These are phyloP conservation scores for Eragrostis curvula DNA, from an alignment of 176 grass and related monocot genomes.

Conservation along the genomic window DNA sequence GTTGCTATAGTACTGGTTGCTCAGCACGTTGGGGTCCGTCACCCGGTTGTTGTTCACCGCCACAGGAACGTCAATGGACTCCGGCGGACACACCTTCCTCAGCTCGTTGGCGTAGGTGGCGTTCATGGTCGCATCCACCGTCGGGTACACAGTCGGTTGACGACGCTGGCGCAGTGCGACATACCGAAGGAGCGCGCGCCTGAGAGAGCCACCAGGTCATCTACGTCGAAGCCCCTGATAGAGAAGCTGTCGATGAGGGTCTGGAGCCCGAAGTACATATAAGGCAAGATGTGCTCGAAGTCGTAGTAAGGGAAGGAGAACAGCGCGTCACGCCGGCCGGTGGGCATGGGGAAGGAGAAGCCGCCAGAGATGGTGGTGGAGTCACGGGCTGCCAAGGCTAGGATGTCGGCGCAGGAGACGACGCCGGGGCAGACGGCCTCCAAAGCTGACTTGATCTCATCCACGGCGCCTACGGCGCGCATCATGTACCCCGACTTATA, in stretches of 20 bases:
- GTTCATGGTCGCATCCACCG: too few species aligned
- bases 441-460: slow-evolving; percentile 45
- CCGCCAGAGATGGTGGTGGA: slow-evolving; percentile 31
- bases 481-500: too few species aligned
- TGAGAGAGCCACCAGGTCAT: slow-evolving; percentile 22
- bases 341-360: slow-evolving; percentile 19
- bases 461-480: slow-evolving; percentile 35
- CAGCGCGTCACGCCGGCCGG: background rate
- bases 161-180: background rate
- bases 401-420: slow-evolving; percentile 61
- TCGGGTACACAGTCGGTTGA: slow-evolving; percentile 7
- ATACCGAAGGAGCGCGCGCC: background rate
- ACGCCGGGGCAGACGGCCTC: slow-evolving; percentile 44
- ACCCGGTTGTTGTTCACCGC: too few species aligned
- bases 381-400: slow-evolving; percentile 61
- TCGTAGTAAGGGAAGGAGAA: background rate
- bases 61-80: too few species aligned
- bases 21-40: too few species aligned
- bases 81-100: too few species aligned
- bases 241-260: slow-evolving; percentile 16
- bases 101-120: too few species aligned
- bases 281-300: too few species aligned
- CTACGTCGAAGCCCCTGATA: background rate
- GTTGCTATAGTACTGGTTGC: too few species aligned
- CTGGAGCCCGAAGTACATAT: too few species aligned